These are phyloP conservation scores for Chloranthus sessilifolius DNA, from an alignment of 164 flowering plant species.

Conservation along the genomic window DNA sequence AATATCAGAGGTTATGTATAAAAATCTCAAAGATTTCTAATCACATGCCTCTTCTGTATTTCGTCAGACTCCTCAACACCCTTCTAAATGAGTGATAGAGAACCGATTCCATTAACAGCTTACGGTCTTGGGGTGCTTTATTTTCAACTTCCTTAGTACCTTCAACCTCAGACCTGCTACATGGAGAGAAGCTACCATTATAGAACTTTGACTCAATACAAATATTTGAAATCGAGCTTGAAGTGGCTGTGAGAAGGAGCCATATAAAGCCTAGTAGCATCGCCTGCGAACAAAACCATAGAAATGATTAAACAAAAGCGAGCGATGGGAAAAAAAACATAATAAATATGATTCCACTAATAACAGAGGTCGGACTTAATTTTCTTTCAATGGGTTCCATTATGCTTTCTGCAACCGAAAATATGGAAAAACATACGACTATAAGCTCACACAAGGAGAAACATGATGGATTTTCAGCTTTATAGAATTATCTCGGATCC, in stretches of 20 bases:
- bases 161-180: slow-evolving; percentile 55
- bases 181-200: slow-evolving; percentile 67
- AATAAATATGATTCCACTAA: no score
- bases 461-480: no score
- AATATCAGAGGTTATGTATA: no score
- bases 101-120: slow-evolving; percentile 41
- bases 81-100: slow-evolving; percentile 50
- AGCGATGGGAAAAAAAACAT: background rate
- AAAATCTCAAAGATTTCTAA: no score
- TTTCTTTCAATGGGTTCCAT: slow-evolving; percentile 98
- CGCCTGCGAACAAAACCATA: slow-evolving; percentile 37
- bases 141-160: slow-evolving; percentile 34
- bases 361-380: no score
- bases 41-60: slow-evolving; percentile 66
- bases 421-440: slow-evolving; percentile 34
- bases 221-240: slow-evolving; percentile 77
- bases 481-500: no score
- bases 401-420: slow-evolving; percentile 92
- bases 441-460: slow-evolving; percentile 7
- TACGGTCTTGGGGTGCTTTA: slow-evolving; percentile 34
- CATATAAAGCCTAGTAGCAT: slow-evolving; percentile 99
- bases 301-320: slow-evolving; percentile 7
- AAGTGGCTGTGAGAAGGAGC: slow-evolving; percentile 90
- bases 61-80: slow-evolving; percentile 36
- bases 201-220: slow-evolving; percentile 89